Evolutionary conservation across 2,329 filamentous ascomycete genomes (phyloP).

Genomic region (Pseudogymnoascus sp.): DNA sequence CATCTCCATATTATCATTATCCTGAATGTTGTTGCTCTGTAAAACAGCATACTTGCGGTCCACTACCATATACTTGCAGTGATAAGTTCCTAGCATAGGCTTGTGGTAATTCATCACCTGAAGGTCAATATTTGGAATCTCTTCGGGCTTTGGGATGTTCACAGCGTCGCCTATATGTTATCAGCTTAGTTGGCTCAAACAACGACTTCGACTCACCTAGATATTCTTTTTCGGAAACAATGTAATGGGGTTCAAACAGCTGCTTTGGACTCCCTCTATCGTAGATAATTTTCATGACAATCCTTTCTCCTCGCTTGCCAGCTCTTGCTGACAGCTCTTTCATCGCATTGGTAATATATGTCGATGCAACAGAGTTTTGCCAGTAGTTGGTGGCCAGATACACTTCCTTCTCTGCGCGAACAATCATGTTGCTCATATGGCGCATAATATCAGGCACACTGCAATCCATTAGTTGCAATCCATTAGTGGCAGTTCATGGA

Average conservation of each 20-base stretch:
- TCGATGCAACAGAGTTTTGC: constrained; percentile 61
- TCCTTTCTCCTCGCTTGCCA: constrained; percentile 45
- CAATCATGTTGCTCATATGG: constrained; percentile 71
- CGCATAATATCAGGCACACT: constrained; percentile 61
- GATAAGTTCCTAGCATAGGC: constrained; percentile 65
- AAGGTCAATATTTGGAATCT: constrained; percentile 65
- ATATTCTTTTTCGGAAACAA: constrained; percentile 51
- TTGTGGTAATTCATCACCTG: constrained; percentile 67
- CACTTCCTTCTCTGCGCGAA: constrained; percentile 62
- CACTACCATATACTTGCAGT: constrained; percentile 70
- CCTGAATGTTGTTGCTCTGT: constrained; percentile 72
- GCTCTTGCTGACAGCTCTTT: constrained; percentile 61
- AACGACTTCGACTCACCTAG: constrained; percentile 32
- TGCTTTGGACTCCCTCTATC: constrained; percentile 62
- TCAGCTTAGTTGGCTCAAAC: neutral
- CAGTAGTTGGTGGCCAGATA: constrained; percentile 71
- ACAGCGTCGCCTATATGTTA: constrained; percentile 35
- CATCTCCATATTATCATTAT: constrained; percentile 79
- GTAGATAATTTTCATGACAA: constrained; percentile 68
- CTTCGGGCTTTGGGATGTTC: constrained; percentile 51
- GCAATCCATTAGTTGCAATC: too few species aligned
- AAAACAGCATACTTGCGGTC: constrained; percentile 63
- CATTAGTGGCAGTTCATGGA: neutral
- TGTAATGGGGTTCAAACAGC: constrained; percentile 56
- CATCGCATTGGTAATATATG: constrained; percentile 59